Evolutionary conservation across 2,329 filamentous ascomycete species (phyloP), one percentile per base, ranked within the genome.

Genomic region (Cercospora canescens): DNA sequence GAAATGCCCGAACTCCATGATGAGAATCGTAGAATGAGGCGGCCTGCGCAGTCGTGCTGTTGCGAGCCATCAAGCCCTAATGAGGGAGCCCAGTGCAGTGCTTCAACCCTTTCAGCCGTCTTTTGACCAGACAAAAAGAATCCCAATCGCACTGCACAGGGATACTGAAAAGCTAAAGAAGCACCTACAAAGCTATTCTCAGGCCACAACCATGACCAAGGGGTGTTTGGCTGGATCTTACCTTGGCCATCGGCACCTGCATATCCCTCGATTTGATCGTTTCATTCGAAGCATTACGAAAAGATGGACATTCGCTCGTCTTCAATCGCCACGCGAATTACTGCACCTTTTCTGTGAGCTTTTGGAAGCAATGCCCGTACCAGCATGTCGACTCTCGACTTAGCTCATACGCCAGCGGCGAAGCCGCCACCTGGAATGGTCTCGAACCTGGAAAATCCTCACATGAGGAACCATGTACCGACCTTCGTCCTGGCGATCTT

Each of bases 381-480:
- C n/a, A n/a, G n/a, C 16, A 66, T 66, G 64, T 62, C 64, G 32
- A 30, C 37, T 2, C 37, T 54, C 24, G 63, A 65, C n/a, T 26
- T 57, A 12, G 60, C 60, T 7, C 37, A 39, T 26, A 45, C 67
- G 34, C 65, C 67, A 18, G 65, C 67, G 35, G 60, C 67, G 7
- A 26, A 61, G 11, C 57, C 62, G 24, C 67, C 64, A 21, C 58
- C 67, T 57, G 67, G 67, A n/a, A 60, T 60, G 28, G 64, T 63
- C 2, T 63, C 62, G 24, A 64, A 67, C 48, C 50, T 69, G 24
- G 58, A 50, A 9, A 48, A 69, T 58, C 67, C 67, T 8, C 18
- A 45, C 14, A 65, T 28, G 12, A 63, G 59, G 37, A 21, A 65
- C 26, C 65, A 52, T 7, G 26, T 32, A 11, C 62, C 63, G 14